phyloP scores from a whole-genome alignment of 345 rosid species.

The Jatropha curcas region DNA sequence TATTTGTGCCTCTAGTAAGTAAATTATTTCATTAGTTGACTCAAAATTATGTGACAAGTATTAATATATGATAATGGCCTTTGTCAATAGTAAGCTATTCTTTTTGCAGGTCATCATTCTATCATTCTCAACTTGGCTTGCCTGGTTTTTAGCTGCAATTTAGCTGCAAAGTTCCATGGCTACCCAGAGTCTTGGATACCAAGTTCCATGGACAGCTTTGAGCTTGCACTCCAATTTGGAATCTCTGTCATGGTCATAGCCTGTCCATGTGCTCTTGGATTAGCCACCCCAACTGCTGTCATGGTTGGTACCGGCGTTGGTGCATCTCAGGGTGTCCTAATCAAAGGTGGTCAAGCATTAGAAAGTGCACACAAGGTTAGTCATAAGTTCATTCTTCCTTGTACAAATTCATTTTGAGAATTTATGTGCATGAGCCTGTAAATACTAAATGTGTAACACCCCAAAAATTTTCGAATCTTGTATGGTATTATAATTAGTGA shows the following conservation, averaged over 20 bases:
- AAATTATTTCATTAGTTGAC: not conserved
- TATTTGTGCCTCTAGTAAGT: slow-evolving; percentile 82
- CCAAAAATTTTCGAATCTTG: too few species aligned
- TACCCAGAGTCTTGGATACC: slow-evolving; percentile 95
- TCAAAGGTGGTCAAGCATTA: slow-evolving; percentile 94
- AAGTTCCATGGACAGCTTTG: slow-evolving; percentile 85
- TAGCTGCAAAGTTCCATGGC: slow-evolving; percentile 76
- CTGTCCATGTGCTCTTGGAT: slow-evolving; percentile 94
- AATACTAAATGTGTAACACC: not conserved
- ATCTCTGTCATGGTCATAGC: slow-evolving; percentile 99
- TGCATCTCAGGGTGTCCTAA: slow-evolving; percentile 90
- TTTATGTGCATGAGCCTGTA: not conserved
- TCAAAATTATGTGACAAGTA: not conserved
- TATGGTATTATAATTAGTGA: too few species aligned
- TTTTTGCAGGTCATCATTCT: slow-evolving; percentile 70
- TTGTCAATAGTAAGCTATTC: not conserved
- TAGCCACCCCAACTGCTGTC: slow-evolving; percentile 99
- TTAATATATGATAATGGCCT: not conserved
- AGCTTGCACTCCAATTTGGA: slow-evolving; percentile 96
- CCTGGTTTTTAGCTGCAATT: slow-evolving; percentile 85
- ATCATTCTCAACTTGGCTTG: slow-evolving; percentile 83
- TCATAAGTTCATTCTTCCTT: slow-evolving; percentile 1
- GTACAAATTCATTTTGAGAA: not conserved
- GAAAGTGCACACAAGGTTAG: slow-evolving; percentile 83
- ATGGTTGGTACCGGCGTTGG: slow-evolving; percentile 99